phyloP scores from a whole-genome alignment of 352 stramenopile species.

The Globisporangium cylindrosporum region DNA sequence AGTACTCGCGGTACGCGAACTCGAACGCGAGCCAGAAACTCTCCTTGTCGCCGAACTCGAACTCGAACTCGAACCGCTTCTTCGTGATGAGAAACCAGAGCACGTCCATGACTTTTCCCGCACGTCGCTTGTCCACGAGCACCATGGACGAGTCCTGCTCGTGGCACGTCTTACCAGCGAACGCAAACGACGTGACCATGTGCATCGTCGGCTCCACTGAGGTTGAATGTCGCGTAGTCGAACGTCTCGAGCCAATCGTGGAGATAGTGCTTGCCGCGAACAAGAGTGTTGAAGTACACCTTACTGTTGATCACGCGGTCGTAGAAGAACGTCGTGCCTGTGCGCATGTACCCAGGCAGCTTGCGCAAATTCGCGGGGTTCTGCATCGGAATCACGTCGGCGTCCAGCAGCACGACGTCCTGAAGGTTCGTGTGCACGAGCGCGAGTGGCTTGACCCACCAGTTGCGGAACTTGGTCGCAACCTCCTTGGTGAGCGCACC shows the following conservation, averaged over 20 bases:
- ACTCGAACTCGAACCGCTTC: slow-evolving; percentile 35
- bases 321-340: slow-evolving; percentile 67
- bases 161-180: slow-evolving; percentile 41
- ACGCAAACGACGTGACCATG: slow-evolving; percentile 42
- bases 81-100: slow-evolving; percentile 42
- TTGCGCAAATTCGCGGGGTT: slow-evolving; percentile 41
- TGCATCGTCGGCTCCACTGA: slow-evolving; percentile 33
- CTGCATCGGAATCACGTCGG: slow-evolving; percentile 43
- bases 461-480: slow-evolving; percentile 41
- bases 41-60: slow-evolving; percentile 63
- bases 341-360: slow-evolving; percentile 37
- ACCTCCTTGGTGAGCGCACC: neutral
- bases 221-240: slow-evolving; percentile 44
- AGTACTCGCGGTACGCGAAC: slow-evolving; percentile 40
- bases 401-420: slow-evolving; percentile 46
- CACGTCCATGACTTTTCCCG: slow-evolving; percentile 37
- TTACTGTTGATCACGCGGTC: slow-evolving; percentile 50
- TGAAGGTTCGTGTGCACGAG: slow-evolving; percentile 45
- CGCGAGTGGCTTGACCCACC: slow-evolving; percentile 58
- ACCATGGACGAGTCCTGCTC: slow-evolving; percentile 69
- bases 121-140: slow-evolving; percentile 36
- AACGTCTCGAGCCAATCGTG: slow-evolving; percentile 49
- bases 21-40: slow-evolving; percentile 65
- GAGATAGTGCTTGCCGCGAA: slow-evolving; percentile 42
- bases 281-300: slow-evolving; percentile 46